Conservation (phyloP, 257 asterid species). For the Solanum pennellii region DNA sequence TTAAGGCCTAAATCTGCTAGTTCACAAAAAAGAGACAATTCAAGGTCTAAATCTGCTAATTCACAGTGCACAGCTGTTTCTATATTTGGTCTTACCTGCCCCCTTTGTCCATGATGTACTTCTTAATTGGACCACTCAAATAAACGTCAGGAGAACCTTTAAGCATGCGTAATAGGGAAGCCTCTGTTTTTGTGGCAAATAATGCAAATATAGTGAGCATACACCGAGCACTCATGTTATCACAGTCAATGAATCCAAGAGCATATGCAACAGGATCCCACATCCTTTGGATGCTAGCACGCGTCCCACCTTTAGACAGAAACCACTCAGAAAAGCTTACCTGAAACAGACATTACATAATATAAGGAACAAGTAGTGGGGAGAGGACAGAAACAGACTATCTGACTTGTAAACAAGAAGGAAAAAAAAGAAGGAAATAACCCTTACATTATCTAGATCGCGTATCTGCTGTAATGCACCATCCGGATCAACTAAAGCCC, state of each 20-base stretch:
- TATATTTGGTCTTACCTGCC: conserved; percentile 52
- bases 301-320: conserved; percentile 95
- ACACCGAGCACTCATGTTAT: conserved; percentile 97
- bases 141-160: conserved; percentile 96
- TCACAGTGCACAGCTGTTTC: not conserved
- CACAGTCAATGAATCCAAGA: conserved; percentile 94
- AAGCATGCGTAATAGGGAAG: conserved; percentile 97
- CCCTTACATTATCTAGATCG: conserved; percentile 62
- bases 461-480: conserved; percentile 83
- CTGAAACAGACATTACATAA: conserved; percentile 31
- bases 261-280: conserved; percentile 99
- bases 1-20: not conserved
- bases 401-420: not conserved
- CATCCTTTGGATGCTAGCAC: conserved; percentile 87
- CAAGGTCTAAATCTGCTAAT: not conserved
- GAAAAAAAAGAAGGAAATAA: not conserved
- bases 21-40: not conserved
- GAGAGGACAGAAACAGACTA: not conserved
- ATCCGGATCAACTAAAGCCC: conserved; percentile 97
- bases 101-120: conserved; percentile 78
- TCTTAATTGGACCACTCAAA: conserved; percentile 89
- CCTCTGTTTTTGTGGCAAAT: conserved; percentile 97
- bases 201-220: conserved; percentile 96
- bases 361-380: conserved; percentile 2
- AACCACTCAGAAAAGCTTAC: conserved; percentile 96